Evolutionary conservation across 306 rosid species (phyloP), one percentile per base, ranked within the genome.

Genomic region (Malus sieversii): DNA sequence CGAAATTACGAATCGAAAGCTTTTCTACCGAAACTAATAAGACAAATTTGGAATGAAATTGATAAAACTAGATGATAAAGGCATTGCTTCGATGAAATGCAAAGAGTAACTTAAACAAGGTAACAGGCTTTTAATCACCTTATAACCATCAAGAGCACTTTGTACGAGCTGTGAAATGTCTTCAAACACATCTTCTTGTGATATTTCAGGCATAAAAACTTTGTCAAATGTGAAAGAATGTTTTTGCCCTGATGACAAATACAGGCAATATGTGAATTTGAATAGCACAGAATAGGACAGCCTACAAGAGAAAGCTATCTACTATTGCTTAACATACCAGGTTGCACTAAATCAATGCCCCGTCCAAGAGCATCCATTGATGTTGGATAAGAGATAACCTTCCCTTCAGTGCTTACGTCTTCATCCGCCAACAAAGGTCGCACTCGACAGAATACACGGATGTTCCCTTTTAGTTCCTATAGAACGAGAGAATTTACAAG

Each of bases 141-240:
- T 95, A 70, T 95, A 95, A 84, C 99, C 99, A 82, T 95, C 97
- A 35, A 95, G 96, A 75, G 99, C 99, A 84, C 99, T 95, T 85
- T 95, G 99, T 53, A 95, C 99, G 29, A 95, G 99, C 84, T 95
- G 99, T 23, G 99, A 90, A 77, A 95, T 92, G 83, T 95, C 97
- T 10, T 86, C 92, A 71, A 95, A 92, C 62, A 90, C 97, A 45
- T 90, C 96, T 77, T 89, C 91, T 82, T 95, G 99, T 32, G 88
- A 70, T n/a, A 84, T 84, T 22, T 92, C 97, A 46, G 97, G 97
- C 75, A 86, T 80, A 70, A 95, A 95, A 83, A 95, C 97, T 85
- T 84, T 90, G 89, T 95, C 99, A 73, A 87, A 95, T 57, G 92
- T 85, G 76, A 95, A 95, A 72, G 97, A 86, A 84, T 95, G 92